Conservation (phyloP, 2,329 filamentous ascomycete genomes). For the Alternaria viburni region DNA sequence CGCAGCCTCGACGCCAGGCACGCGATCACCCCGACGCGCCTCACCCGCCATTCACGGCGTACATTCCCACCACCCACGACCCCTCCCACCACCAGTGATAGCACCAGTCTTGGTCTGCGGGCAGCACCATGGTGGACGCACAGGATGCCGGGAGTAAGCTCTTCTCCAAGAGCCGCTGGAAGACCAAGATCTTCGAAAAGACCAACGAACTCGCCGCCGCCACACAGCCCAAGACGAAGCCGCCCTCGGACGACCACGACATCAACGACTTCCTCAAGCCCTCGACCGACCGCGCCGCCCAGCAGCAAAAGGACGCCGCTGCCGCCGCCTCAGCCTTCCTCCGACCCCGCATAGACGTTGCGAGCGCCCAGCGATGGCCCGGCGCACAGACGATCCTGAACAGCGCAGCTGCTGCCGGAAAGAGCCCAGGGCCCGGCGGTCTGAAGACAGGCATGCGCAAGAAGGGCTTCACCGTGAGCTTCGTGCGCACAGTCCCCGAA, state of each 20-base stretch:
- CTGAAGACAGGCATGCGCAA: conserved; percentile 51
- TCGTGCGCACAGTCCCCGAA: conserved; percentile 74
- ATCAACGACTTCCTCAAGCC: conserved; percentile 66
- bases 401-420: conserved; percentile 39
- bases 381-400: conserved; percentile 52
- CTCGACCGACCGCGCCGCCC: conserved; percentile 54
- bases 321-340: conserved; percentile 34
- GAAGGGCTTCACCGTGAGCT: conserved; percentile 76
- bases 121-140: conserved; percentile 41
- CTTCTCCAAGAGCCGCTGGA: conserved; percentile 55
- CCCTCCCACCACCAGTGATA: neutral
- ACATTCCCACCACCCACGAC: neutral
- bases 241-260: conserved; percentile 45
- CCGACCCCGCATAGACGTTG: conserved; percentile 57
- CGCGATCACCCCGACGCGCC: conserved; percentile 5
- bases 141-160: conserved; percentile 43
- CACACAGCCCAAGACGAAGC: conserved; percentile 35
- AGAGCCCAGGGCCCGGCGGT: conserved; percentile 46
- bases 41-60: neutral
- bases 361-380: conserved; percentile 59
- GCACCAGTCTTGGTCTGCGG: conserved; percentile 6
- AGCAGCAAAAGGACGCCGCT: conserved; percentile 33
- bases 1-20: conserved; percentile 1
- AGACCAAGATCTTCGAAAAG: conserved; percentile 55
- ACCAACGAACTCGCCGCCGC: conserved; percentile 44